Evolutionary conservation across 768 basidiomycete genomes (phyloP).

Genomic region (Calvatia gigantea): DNA sequence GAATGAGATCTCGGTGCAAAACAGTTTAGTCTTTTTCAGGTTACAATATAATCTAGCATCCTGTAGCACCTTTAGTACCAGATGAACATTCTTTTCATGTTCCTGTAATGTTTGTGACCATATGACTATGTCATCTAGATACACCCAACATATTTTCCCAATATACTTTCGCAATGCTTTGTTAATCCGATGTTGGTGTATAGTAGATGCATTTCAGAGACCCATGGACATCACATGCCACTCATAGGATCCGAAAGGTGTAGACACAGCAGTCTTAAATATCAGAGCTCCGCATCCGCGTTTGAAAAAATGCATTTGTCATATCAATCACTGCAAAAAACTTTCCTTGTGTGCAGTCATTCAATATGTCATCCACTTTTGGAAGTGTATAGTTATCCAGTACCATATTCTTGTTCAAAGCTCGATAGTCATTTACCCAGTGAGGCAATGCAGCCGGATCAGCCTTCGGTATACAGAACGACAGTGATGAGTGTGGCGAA

Average conservation of each 20-base stretch:
- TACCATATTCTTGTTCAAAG: constrained; percentile 27
- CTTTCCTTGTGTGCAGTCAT: constrained; percentile 16
- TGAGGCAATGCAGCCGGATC: too few relatives aligned
- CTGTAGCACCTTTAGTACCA: constrained; percentile 21
- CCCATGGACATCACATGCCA: constrained; percentile 30
- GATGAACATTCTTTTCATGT: constrained; percentile 23
- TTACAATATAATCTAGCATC: constrained; percentile 24
- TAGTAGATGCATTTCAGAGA: constrained; percentile 30
- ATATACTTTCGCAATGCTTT: constrained; percentile 30
- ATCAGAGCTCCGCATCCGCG: constrained; percentile 21
- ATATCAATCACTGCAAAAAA: constrained; percentile 28
- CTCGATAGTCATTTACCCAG: too few relatives aligned
- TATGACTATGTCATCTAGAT: constrained; percentile 19
- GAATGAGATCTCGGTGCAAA: constrained; percentile 21
- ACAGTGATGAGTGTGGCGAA: too few relatives aligned
- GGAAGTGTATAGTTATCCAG: constrained; percentile 16
- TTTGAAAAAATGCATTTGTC: constrained; percentile 34
- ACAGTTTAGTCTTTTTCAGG: constrained; percentile 11
- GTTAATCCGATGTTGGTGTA: constrained; percentile 40
- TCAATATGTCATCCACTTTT: constrained; percentile 18
- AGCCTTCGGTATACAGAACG: too few relatives aligned
- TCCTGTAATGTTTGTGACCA: constrained; percentile 31
- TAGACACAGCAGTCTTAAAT: constrained; percentile 25
- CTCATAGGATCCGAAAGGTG: constrained; percentile 38
- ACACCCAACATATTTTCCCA: constrained; percentile 31